Evolutionary conservation across 1,284 basidiomycete species (phyloP).

Genomic region (Coniferiporia weirii): DNA sequence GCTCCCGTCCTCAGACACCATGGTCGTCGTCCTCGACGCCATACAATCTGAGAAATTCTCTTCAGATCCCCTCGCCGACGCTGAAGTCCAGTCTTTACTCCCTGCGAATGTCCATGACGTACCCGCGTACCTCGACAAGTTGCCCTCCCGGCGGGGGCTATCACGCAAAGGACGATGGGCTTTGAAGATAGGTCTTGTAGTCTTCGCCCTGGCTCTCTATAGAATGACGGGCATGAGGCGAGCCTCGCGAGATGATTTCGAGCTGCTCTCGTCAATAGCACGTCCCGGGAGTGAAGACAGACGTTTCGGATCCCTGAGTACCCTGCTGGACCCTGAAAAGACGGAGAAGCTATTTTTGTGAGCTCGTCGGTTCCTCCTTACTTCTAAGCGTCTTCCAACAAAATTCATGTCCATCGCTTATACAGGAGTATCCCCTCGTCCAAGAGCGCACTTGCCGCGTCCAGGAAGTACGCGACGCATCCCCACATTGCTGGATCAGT

Average conservation of each 20-base stretch:
- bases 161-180: slow-evolving; percentile 5
- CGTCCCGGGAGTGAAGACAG: not conserved
- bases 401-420: not conserved
- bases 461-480: slow-evolving; percentile 55
- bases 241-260: not conserved
- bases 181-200: not conserved
- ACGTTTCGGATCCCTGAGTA: not conserved
- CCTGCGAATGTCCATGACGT: not conserved
- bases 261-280: not conserved
- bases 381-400: not conserved
- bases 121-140: no score
- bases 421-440: slow-evolving; percentile 53
- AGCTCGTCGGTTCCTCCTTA: slow-evolving; percentile 11
- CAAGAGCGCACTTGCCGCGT: slow-evolving; percentile 50
- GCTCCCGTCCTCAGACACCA: not conserved
- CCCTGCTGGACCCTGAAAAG: slow-evolving; percentile 17
- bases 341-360: slow-evolving; percentile 25
- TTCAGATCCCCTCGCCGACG: not conserved
- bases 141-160: not conserved
- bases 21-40: slow-evolving; percentile 18
- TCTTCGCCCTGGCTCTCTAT: not conserved
- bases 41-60: slow-evolving; percentile 8
- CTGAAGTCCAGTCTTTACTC: not conserved
- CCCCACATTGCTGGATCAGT: slow-evolving; percentile 70
- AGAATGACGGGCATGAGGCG: not conserved